Evolutionary conservation across 164 flowering plant species (phyloP), one percentile per base, ranked within the genome.

Genomic region (Aristolochia contorta): DNA sequence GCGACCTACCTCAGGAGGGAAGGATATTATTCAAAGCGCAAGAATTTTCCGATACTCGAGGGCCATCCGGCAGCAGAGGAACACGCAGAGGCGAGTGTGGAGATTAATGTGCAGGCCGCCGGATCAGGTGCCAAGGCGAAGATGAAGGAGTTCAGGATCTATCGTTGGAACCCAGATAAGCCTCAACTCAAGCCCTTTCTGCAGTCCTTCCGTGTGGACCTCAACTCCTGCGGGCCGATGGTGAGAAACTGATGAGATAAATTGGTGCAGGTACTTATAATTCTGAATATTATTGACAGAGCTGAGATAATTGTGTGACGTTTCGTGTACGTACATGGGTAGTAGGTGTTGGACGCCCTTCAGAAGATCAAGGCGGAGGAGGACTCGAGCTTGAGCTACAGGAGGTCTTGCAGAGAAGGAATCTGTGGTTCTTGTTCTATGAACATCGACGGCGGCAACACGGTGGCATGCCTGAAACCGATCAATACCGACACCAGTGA

Each of bases 381-480:
- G 0, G 95, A 85, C 59, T 62, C 92, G 4, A 80, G 70, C 56
- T 69, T 84, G 75, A 74, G 64, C 57, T 87, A 79, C 47, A 75
- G 92, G 52, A 81, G 92, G 71, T 85, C 92, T 18, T 87, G 92
- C 64, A 78, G 92, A 58, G 95, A 90, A 79, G 95, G 95, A 21
- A 81, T 82, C 48, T 90, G 92, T 49, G 95, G 97, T 27, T 90
- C 95, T 0, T 90, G 95, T 63, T 57, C 89, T 2, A 90, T 90
- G 97, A 87, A 90, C 72, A 85, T 87, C 3, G 90, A 85, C 50
- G 92, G 97, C 16, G 75, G 79, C n/a, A 90, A 90, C 69, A 80
- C 89, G 0, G 86, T 84, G 24, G 95, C 93, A 0, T 87, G 95
- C 62, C 74, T 87, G 1, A 85, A 67, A 70, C 84, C 92, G 41